phyloP scores from a whole-genome alignment of 2,329 filamentous ascomycete species.

The Magnaporthiopsis incrustans region DNA sequence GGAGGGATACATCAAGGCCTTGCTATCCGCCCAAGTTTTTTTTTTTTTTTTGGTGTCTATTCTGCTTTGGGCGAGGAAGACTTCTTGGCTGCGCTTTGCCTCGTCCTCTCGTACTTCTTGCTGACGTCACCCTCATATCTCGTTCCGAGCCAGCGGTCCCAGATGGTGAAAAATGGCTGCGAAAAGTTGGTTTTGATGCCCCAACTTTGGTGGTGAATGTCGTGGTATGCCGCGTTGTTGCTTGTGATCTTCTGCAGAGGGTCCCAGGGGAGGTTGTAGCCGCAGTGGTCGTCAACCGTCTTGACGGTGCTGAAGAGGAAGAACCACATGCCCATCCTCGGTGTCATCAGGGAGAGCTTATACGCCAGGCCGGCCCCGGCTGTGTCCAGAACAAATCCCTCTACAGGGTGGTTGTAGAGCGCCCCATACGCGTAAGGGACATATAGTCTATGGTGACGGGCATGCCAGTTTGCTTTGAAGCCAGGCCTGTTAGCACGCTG shows the following conservation, averaged over 20 bases:
- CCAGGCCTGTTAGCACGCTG: not conserved
- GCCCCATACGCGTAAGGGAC: constrained; percentile 97
- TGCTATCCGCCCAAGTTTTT: not conserved
- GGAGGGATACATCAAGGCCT: not conserved
- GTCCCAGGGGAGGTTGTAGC: constrained; percentile 92
- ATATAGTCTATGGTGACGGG: constrained; percentile 91
- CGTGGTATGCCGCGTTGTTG: constrained; percentile 95
- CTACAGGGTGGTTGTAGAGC: constrained; percentile 91
- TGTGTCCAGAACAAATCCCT: constrained; percentile 90
- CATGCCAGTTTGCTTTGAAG: constrained; percentile 71
- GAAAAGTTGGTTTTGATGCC: constrained; percentile 95
- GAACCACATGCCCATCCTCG: constrained; percentile 80
- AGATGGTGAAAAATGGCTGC: constrained; percentile 92
- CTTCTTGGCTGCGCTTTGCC: constrained; percentile 24
- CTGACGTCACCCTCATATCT: constrained; percentile 63
- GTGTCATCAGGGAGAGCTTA: constrained; percentile 72
- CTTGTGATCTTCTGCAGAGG: constrained; percentile 84
- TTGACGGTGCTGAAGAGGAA: constrained; percentile 87
- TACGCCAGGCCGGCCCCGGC: constrained; percentile 79
- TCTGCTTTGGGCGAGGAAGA: not conserved
- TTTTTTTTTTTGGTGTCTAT: not conserved
- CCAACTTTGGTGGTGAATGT: constrained; percentile 98
- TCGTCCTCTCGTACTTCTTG: constrained; percentile 32
- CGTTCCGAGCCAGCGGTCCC: constrained; percentile 77
- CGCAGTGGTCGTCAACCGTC: constrained; percentile 96